Conservation (phyloP, 2,329 filamentous ascomycete genomes). For the Sarocladium oryzae region DNA sequence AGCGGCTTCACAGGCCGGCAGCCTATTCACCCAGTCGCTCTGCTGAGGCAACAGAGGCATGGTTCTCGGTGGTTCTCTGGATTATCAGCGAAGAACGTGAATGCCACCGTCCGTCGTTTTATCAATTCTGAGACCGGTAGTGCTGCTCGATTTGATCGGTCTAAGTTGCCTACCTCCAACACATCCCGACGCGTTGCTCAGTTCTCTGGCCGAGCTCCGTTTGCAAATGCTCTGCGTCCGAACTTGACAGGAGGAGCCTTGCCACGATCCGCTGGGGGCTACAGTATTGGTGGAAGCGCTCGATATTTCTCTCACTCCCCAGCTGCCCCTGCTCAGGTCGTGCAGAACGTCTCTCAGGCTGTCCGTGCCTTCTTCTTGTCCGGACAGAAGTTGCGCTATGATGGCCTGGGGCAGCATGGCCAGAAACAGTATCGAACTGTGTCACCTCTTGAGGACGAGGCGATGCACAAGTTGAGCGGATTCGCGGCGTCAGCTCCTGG, state of each 20-base stretch:
- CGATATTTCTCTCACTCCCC: conserved; percentile 89
- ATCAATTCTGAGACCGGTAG: conserved; percentile 34
- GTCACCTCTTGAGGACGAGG: conserved; percentile 67
- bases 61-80: conserved; percentile 44
- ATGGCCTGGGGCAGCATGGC: conserved; percentile 67
- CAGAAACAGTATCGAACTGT: conserved; percentile 75
- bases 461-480: conserved; percentile 58
- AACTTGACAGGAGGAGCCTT: conserved; percentile 86
- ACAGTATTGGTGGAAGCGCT: conserved; percentile 65
- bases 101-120: conserved; percentile 43
- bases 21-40: conserved; percentile 46
- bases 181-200: conserved; percentile 48
- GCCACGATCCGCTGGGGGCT: conserved; percentile 83
- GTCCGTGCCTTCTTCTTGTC: conserved; percentile 90
- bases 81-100: conserved; percentile 33
- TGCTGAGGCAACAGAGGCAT: conserved; percentile 40
- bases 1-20: conserved; percentile 35
- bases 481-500: conserved; percentile 56
- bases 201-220: conserved; percentile 71
- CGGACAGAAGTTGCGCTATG: conserved; percentile 80
- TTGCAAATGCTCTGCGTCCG: conserved; percentile 80
- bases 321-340: conserved; percentile 77
- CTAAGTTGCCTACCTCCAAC: conserved; percentile 41
- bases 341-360: conserved; percentile 91
- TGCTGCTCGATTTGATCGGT: conserved; percentile 36